Base-by-base conservation (phyloP, 2,329 filamentous ascomycete genomes). In the Monilinia polystroma region DNA sequence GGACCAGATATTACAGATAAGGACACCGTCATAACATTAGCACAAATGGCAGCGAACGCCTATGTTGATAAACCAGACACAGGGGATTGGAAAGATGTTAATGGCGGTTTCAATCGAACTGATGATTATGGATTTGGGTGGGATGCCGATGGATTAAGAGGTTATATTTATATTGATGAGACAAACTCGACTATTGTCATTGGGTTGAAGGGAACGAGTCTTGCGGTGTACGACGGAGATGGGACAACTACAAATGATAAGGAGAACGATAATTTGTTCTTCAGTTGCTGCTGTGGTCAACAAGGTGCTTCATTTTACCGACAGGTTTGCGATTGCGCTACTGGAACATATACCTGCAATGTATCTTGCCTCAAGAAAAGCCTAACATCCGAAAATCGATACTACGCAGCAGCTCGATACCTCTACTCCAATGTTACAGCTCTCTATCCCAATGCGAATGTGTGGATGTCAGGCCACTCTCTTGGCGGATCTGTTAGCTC, bases 201-300 rank as follows among this genome's bases (percentile, higher is more conserved):
- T 70, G 93, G 92, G 6, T 80, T 99, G 66, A 99, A 99, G 79
- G 95, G 94, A 64, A 97, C 93, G 0, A 91, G 89, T 1, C 87
- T 90, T 2, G 94, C 95, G 16, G 88, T 98, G 4, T 98, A 97
- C 76, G 94, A 98, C 77, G 95, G 95, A n/a, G 91, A 94, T 49
- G 94, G 93, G 63, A 98, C 95, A 1, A 98, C 94, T 0, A 96
- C 93, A 35, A 97, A 97, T 72, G 95, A 99, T 80, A 99, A 99
- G 80, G 83, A 93, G 75, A 99, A 98, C 77, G 95, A 99, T 79
- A 99, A 99, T 76, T 83, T 99, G 12, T 97, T 96, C 79, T 97
- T 97, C 80, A 96, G 93, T 76, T 99, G 95, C 80, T 99, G 95
- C 78, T 99, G 95, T 79, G 95, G 88, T 4, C 93, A 97, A 79